phyloP scores from a whole-genome alignment of 352 stramenopile genomes.

The Chrysophaeum taylorii region DNA sequence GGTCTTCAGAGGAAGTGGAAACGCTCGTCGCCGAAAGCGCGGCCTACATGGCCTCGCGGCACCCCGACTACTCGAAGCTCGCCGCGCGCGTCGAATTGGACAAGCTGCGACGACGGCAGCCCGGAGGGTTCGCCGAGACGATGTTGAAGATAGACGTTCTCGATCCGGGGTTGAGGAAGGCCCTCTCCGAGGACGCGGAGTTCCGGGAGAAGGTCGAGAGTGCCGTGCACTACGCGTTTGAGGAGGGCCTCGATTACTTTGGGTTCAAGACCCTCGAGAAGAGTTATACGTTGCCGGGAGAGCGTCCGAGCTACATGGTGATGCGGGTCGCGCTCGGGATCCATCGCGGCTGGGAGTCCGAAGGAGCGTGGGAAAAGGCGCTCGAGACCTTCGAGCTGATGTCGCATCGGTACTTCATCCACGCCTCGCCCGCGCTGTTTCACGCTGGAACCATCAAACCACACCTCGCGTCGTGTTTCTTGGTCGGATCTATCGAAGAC shows the following conservation, averaged over 20 bases:
- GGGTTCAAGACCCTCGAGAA: slow-evolving; percentile 92
- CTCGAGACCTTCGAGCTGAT: slow-evolving; percentile 97
- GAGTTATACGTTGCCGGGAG: slow-evolving; percentile 44
- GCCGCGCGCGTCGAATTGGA: slow-evolving; percentile 81
- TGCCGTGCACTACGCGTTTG: slow-evolving; percentile 78
- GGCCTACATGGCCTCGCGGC: slow-evolving; percentile 80
- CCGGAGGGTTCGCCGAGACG: slow-evolving; percentile 79
- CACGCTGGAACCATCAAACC: slow-evolving; percentile 89
- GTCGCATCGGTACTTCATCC: slow-evolving; percentile 90
- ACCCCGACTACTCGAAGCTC: slow-evolving; percentile 85
- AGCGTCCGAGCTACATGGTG: slow-evolving; percentile 85
- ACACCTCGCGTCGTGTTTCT: slow-evolving; percentile 90
- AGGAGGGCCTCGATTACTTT: slow-evolving; percentile 93
- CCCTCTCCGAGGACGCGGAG: not conserved
- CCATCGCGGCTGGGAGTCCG: slow-evolving; percentile 57
- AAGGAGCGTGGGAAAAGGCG: slow-evolving; percentile 26
- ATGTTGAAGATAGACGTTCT: slow-evolving; percentile 29
- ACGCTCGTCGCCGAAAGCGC: slow-evolving; percentile 74
- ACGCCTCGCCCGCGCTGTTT: slow-evolving; percentile 96
- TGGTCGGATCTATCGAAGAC: slow-evolving; percentile 92
- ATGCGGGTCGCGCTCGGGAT: slow-evolving; percentile 94
- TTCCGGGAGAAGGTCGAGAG: slow-evolving; percentile 41
- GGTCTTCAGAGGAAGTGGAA: slow-evolving; percentile 88
- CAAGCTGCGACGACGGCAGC: slow-evolving; percentile 87
- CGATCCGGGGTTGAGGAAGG: not conserved